Base-by-base conservation (phyloP, 768 basidiomycete genomes). In the Lentinus brumalis region DNA sequence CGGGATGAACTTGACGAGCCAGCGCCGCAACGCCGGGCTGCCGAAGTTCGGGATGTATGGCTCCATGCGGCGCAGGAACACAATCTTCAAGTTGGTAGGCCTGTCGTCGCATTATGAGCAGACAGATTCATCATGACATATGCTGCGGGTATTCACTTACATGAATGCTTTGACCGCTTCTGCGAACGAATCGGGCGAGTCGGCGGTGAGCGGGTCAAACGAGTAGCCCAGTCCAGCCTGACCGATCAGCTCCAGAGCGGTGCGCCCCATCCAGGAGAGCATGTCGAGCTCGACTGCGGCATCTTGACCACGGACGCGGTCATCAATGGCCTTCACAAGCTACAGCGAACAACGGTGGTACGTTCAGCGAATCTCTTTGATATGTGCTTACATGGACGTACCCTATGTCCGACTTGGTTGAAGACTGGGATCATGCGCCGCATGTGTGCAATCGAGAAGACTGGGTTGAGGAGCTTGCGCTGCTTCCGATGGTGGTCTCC, bases 41-140 rank as follows among this genome's bases (percentile, higher is more conserved):
- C 82, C 79, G 0, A 83, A 62, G 44, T 73, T 72, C 6, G 73
- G 69, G 0, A 82, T 60, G 60, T 78, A 77, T 0, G 81, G 81
- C 1, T 81, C 73, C 57, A 83, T 76, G 52, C 77, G 77, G 5
- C 79, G 75, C 7, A 76, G 69, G 32, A 81, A 69, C 16, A 76
- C 74, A 8, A 60, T 29, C 11, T 38, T 32, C 38, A 35, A 15
- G 39, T 41, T 35, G 11, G 45, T 11, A 4, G 58, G 51, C 4
- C 58, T 59, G 21, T 41, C 38, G 15, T 49, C 40, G 5, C 21
- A 14, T 0, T 18, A 35, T 26, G 5, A 30, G 5, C n/a, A 31
- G 49, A 21, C 49, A 47, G 21, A 12, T 15, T 4, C 16, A 53
- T 8, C 15, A 18, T 3, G n/a, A 35, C 3, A 21, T 15, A n/a